Base-by-base conservation (phyloP, 2,329 filamentous ascomycete species). In the Xylaria arbuscula region DNA sequence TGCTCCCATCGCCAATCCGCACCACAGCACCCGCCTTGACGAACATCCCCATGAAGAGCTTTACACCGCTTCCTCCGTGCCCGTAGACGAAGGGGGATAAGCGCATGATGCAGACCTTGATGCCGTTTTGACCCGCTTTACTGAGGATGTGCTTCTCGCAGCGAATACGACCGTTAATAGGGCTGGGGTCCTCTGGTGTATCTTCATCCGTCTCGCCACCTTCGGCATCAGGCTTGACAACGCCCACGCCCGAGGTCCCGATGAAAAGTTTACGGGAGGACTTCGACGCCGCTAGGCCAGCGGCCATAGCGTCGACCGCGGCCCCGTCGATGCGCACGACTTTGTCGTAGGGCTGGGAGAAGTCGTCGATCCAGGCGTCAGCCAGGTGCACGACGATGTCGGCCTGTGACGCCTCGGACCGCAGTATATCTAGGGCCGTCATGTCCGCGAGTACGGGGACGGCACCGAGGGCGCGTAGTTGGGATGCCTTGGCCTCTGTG, bases 31-130 rank as follows among this genome's bases (percentile, higher is more conserved):
- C 79, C 32, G 70, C 72, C 53, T 74, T 64, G 15, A 72, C 76
- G 10, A 76, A 78, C 4, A 75, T 70, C 11, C 68, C 19, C 73
- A 81, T 78, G 63, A 81, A 76, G 62, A 79, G 69, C n/a, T 65
- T 58, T 28, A 83, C 74, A 32, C 79, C 79, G 64, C 78, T 80
- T 10, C 79, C 82, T 1, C 78, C 82, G 13, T 76, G 77, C 2
- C 83, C 83, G 70, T 85, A 83, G 0, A 85, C 83, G 32, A 76
- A 84, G 0, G 82, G 81, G 2, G 83, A 76, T 0, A 85, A 75
- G 0, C 83, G 78, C 5, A 85, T 74, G 8, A 75, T 69, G 19
- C 71, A 75, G 4, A 82, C 80, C 3, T 75, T 71, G 32, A 85
- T 71, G 1, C 79, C 79, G 45, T 76, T 72, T 6, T 71, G 69